phyloP scores from a whole-genome alignment of 768 basidiomycete species.

The Exidia glandulosa region DNA sequence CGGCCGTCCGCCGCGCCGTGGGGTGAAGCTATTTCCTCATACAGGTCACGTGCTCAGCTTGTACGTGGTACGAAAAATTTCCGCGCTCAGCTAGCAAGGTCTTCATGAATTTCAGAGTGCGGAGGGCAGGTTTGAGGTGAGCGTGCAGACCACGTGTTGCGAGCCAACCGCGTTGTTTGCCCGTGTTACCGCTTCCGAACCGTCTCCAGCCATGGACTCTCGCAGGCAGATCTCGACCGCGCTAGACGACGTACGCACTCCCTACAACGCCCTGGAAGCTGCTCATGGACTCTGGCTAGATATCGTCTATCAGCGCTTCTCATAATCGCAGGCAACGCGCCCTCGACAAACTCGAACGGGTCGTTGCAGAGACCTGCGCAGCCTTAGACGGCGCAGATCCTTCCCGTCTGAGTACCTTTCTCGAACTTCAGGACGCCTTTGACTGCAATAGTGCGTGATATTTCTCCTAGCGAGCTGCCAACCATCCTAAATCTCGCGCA shows the following conservation, averaged over 20 bases:
- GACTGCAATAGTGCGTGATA: conserved; percentile 66
- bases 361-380: conserved; percentile 37
- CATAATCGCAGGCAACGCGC: conserved; percentile 40
- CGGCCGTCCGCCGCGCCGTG: neutral
- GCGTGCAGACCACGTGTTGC: too few species aligned
- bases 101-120: neutral
- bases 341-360: conserved; percentile 33
- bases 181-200: too few species aligned
- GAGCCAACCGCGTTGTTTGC: too few species aligned
- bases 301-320: conserved; percentile 52
- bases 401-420: conserved; percentile 41
- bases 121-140: too few species aligned
- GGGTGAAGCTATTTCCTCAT: neutral
- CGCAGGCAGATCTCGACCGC: conserved; percentile 27
- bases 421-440: conserved; percentile 64
- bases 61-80: neutral
- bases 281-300: conserved; percentile 25
- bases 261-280: neutral
- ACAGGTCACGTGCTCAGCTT: neutral
- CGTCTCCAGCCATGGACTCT: neutral
- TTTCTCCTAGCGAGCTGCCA: neutral
- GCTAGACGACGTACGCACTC: conserved; percentile 51
- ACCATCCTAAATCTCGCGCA: conserved; percentile 15
- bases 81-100: neutral
- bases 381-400: conserved; percentile 28